A percentile compares a stretch with the other conserved stretches of the same genome.
Evolutionary conservation across 139 green algal species (phyloP).

Genomic region (Chlorella sp.): DNA sequence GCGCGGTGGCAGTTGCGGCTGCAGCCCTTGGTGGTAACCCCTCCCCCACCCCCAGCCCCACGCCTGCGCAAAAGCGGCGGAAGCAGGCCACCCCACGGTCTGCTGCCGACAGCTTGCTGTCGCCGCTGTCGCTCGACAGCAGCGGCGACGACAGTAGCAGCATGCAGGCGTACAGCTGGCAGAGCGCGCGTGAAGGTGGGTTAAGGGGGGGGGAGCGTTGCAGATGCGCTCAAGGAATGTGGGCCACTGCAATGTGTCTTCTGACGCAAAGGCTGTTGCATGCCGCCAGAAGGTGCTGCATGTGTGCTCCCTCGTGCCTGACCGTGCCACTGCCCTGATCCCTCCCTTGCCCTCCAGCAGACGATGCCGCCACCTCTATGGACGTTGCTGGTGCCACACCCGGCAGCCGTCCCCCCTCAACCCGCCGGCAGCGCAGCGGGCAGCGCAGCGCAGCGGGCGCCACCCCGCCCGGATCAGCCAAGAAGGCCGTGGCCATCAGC

Average conservation of each 20-base stretch:
- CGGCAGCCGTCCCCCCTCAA: not conserved
- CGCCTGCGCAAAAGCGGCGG: constrained; percentile 7
- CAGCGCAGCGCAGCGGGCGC: not conserved
- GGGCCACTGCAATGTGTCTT: too few relatives aligned
- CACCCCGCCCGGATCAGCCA: not conserved
- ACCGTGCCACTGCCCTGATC: too few relatives aligned
- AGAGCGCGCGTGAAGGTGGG: not conserved
- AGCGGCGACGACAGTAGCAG: constrained; percentile 14
- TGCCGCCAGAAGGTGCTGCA: too few relatives aligned
- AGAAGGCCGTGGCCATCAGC: not conserved
- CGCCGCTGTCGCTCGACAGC: not conserved
- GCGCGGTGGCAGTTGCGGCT: not conserved
- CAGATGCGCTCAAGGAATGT: too few relatives aligned
- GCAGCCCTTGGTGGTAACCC: not conserved
- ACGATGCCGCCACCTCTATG: constrained; percentile 12
- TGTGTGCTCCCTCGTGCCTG: too few relatives aligned
- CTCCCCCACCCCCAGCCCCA: not conserved
- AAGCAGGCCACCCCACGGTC: constrained; percentile 34
- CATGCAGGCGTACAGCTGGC: constrained; percentile 24
- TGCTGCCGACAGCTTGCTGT: not conserved
- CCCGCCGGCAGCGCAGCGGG: not conserved
- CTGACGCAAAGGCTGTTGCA: too few relatives aligned
- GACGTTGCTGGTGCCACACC: not conserved
- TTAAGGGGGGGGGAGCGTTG: too few relatives aligned
- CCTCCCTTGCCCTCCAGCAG: not conserved